Percentiles rank a stretch among this genome's conserved stretches.
Evolutionary conservation across 108 stramenopile species (phyloP).

Genomic region (Seminavis robusta): DNA sequence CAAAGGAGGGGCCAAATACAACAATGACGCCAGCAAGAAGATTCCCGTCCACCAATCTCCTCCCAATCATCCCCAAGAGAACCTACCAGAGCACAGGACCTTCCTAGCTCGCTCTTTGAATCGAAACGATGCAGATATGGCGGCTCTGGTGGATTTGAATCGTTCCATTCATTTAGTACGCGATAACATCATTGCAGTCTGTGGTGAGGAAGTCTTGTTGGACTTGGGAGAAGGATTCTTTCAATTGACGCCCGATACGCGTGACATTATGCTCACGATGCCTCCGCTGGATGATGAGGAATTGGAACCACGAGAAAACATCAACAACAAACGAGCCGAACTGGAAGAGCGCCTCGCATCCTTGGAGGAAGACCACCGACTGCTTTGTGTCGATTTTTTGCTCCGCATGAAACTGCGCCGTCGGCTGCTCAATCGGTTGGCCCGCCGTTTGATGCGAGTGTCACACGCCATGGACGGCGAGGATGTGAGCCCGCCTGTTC

Average conservation of each 20-base stretch:
- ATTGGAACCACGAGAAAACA: slow-evolving; percentile 9
- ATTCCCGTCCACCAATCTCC: too few relatives aligned
- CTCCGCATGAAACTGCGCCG: slow-evolving; percentile 69
- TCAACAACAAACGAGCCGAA: neutral
- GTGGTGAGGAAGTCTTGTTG: slow-evolving; percentile 35
- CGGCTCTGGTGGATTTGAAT: slow-evolving; percentile 35
- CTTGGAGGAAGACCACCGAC: slow-evolving; percentile 12
- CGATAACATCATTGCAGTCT: slow-evolving; percentile 15
- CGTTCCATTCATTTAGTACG: slow-evolving; percentile 27
- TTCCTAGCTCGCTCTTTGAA: slow-evolving; percentile 46
- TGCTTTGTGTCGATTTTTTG: slow-evolving; percentile 53
- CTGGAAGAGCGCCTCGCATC: too few relatives aligned
- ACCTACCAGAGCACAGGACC: slow-evolving; percentile 18
- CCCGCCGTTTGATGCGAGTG: slow-evolving; percentile 61
- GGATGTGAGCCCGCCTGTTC: slow-evolving; percentile 24
- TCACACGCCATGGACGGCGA: slow-evolving; percentile 64
- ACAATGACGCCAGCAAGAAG: too few relatives aligned
- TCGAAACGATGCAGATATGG: slow-evolving; percentile 45
- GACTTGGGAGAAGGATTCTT: slow-evolving; percentile 39
- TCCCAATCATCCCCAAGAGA: slow-evolving; percentile 25
- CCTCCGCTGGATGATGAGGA: slow-evolving; percentile 28
- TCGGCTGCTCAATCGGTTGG: slow-evolving; percentile 62
- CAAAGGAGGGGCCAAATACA: too few relatives aligned
- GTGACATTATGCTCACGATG: neutral
- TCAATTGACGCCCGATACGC: neutral